Evolutionary conservation across 441 rosid species (phyloP).

Genomic region (Gossypium davidsonii): DNA sequence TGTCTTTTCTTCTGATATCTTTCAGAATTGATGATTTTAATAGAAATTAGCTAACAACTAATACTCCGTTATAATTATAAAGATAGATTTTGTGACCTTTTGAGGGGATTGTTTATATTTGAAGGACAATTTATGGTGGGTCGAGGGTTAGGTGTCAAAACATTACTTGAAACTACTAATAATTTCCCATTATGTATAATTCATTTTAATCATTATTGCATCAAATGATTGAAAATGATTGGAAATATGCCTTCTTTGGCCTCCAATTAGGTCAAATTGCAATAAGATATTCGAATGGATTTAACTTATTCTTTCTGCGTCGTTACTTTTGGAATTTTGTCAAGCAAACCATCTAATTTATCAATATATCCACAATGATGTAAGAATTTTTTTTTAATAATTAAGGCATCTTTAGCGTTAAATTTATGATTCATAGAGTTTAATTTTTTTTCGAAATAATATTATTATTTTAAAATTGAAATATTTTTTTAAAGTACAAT

Average conservation of each 20-base stretch:
- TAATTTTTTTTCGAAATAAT: neutral
- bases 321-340: neutral
- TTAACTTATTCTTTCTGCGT: neutral
- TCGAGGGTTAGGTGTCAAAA: neutral
- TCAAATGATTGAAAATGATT: constrained; percentile 30
- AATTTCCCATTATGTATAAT: neutral
- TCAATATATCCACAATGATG: neutral
- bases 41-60: neutral
- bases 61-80: neutral
- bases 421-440: no score
- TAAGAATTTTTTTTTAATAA: neutral
- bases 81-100: neutral
- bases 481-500: no score
- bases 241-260: neutral
- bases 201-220: constrained; percentile 4
- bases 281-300: neutral
- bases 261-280: neutral
- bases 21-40: neutral
- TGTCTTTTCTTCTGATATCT: neutral
- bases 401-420: no score
- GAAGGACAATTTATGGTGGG: constrained; percentile 16
- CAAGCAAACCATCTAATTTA: neutral
- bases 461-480: neutral
- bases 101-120: constrained; percentile 6
- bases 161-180: neutral